Evolutionary conservation across 2,329 filamentous ascomycete genomes (phyloP).

Genomic region (Dryadomyces quercivorus): DNA sequence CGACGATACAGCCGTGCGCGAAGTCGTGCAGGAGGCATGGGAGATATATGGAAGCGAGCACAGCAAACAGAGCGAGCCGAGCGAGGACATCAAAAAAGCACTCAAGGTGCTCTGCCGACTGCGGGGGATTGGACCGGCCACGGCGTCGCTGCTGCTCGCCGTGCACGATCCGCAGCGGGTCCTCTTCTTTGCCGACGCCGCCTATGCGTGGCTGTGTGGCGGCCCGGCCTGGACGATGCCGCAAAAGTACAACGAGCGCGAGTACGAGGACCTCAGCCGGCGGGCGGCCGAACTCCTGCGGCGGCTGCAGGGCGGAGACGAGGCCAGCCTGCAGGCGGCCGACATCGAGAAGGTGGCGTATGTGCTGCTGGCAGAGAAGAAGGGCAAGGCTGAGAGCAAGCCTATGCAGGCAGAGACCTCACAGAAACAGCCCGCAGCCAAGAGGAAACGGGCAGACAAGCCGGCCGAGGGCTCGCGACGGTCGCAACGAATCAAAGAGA

Average conservation of each 20-base stretch:
- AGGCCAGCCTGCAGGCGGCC: slow-evolving; percentile 34
- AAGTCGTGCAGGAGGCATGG: slow-evolving; percentile 41
- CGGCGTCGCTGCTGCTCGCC: slow-evolving; percentile 60
- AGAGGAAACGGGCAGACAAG: not conserved
- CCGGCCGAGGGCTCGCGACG: not conserved
- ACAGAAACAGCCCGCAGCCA: not conserved
- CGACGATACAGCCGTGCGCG: slow-evolving; percentile 28
- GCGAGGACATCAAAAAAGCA: not conserved
- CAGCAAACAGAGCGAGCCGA: slow-evolving; percentile 6
- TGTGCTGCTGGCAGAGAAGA: slow-evolving; percentile 41
- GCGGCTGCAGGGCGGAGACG: slow-evolving; percentile 26
- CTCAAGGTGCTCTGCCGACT: slow-evolving; percentile 41
- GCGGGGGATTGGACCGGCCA: slow-evolving; percentile 69
- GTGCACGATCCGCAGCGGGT: slow-evolving; percentile 45
- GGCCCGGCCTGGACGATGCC: slow-evolving; percentile 29
- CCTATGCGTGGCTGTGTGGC: slow-evolving; percentile 59
- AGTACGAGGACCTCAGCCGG: slow-evolving; percentile 48
- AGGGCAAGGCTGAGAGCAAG: not conserved
- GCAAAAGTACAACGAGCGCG: slow-evolving; percentile 59
- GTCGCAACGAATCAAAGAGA: not conserved
- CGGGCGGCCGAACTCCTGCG: slow-evolving; percentile 28
- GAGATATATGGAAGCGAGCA: slow-evolving; percentile 2
- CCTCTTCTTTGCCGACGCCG: slow-evolving; percentile 72
- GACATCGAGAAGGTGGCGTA: slow-evolving; percentile 62
- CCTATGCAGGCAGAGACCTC: not conserved